Base-by-base conservation (phyloP, 306 rosid species). In the Lupinus albus region DNA sequence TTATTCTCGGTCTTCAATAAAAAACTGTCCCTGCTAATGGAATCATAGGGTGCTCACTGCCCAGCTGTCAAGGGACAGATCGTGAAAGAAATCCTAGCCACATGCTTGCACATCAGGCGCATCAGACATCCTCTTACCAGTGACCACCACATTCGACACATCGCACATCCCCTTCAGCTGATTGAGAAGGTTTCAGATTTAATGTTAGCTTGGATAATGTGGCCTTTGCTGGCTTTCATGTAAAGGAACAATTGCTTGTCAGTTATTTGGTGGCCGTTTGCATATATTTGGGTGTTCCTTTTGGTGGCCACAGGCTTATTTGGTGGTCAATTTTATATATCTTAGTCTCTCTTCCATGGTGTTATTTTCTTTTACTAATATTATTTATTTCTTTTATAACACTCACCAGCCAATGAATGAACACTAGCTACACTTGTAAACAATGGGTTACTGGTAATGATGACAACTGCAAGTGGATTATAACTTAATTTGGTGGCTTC, bases 231-330 rank as follows among this genome's bases (percentile, higher is more conserved):
- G 12, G 55, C 38, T 41, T 25, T 25, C 44, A 20, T 6, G 45
- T 20, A 41, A 13, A 13, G 17, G 7, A 12, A 18, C 52, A 61
- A 61, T 17, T 42, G 52, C 35, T 42, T 35, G 44, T 8, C 14
- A 20, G 54, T 54, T 53, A 68, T 39, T 16, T 65, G 7, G 45
- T 48, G 32, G 28, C 30, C 15, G 18, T 49, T 50, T 16, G 6
- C 33, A 32, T 49, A 33, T 65, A 33, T 65, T 49, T 33, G 59
- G 47, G 47, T 16, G 51, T 46, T 46, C 60, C 15, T 9, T 41
- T 20, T 20, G 44, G 71, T 11, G 15, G 48, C 59, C 20, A 17
- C 47, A 48, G 51, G 60, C 16, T 15, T 66, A 49, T 66, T 66
- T 16, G 11, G 60, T n/a, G n/a, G n/a, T n/a, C n/a, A n/a, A n/a